Evolutionary conservation across 768 basidiomycete species (phyloP).

Genomic region (Tylopilus vinaceipallidus): DNA sequence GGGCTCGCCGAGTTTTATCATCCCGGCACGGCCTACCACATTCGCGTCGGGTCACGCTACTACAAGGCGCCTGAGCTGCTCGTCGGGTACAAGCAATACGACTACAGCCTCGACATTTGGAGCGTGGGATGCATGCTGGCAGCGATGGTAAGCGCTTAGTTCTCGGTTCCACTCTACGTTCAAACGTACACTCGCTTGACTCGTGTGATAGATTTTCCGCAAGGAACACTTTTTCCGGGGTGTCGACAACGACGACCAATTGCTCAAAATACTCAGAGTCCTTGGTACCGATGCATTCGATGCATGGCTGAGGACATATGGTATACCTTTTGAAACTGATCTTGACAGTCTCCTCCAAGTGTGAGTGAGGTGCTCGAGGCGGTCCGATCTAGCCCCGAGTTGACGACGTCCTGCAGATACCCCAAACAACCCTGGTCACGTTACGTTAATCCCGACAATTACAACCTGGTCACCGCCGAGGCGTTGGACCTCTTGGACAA

Average conservation of each 20-base stretch:
- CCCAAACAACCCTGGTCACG: conserved; percentile 63
- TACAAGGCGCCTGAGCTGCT: conserved; percentile 74
- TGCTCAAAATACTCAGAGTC: conserved; percentile 66
- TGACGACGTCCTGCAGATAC: conserved; percentile 39
- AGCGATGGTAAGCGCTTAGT: conserved; percentile 54
- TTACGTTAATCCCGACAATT: conserved; percentile 59
- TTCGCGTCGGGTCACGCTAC: conserved; percentile 68
- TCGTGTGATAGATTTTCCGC: conserved; percentile 54
- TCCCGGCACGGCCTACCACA: conserved; percentile 66
- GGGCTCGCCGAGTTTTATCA: conserved; percentile 78
- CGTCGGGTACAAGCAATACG: conserved; percentile 70
- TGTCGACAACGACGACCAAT: conserved; percentile 69
- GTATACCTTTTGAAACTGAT: conserved; percentile 65
- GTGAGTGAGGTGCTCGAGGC: conserved; percentile 28
- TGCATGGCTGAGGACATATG: conserved; percentile 55
- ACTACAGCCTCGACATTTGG: conserved; percentile 74
- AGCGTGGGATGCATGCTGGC: conserved; percentile 74
- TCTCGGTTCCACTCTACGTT: neutral
- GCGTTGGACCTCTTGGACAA: conserved; percentile 67
- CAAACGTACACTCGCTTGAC: neutral
- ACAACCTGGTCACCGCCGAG: conserved; percentile 56
- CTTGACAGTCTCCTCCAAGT: conserved; percentile 53
- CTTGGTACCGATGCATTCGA: conserved; percentile 69
- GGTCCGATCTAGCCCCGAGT: neutral
- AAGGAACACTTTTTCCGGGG: conserved; percentile 78